These are phyloP conservation scores for Crotalaria pallida DNA, from an alignment of 306 rosid genomes.

Conservation along the genomic window DNA sequence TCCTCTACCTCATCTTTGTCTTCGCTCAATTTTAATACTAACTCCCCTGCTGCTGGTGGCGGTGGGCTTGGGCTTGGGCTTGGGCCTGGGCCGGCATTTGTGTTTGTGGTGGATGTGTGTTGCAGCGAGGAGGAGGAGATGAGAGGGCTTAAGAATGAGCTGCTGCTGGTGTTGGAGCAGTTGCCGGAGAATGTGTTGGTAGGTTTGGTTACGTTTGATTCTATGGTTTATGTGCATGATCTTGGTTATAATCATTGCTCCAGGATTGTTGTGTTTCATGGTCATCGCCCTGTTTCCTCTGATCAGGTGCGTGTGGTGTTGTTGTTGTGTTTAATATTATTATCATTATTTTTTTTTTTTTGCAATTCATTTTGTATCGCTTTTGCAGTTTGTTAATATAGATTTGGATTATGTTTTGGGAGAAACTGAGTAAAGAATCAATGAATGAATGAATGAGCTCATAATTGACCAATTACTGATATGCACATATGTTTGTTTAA, in stretches of 20 bases:
- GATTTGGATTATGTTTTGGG: too few relatives aligned
- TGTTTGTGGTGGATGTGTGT: conserved; percentile 60
- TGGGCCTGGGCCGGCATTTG: conserved; percentile 47
- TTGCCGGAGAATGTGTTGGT: conserved; percentile 64
- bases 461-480: too few relatives aligned
- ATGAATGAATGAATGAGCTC: too few relatives aligned
- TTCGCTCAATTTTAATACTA: too few relatives aligned
- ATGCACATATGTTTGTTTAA: too few relatives aligned
- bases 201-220: conserved; percentile 64
- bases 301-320: conserved; percentile 51
- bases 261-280: conserved; percentile 48
- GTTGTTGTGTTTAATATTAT: too few relatives aligned
- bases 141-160: conserved; percentile 56
- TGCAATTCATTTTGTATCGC: too few relatives aligned
- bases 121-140: conserved; percentile 46
- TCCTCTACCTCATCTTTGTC: conserved; percentile 24
- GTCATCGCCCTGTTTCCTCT: conserved; percentile 54
- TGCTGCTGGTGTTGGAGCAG: conserved; percentile 51
- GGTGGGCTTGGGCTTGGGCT: conserved; percentile 12
- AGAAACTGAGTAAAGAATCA: too few relatives aligned
- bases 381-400: too few relatives aligned
- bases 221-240: conserved; percentile 71
- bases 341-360: too few relatives aligned
- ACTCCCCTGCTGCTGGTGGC: too few relatives aligned
- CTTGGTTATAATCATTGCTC: conserved; percentile 57